These are phyloP conservation scores for Gastrolobium bilobum DNA, from an alignment of 306 rosid species.

Conservation along the genomic window DNA sequence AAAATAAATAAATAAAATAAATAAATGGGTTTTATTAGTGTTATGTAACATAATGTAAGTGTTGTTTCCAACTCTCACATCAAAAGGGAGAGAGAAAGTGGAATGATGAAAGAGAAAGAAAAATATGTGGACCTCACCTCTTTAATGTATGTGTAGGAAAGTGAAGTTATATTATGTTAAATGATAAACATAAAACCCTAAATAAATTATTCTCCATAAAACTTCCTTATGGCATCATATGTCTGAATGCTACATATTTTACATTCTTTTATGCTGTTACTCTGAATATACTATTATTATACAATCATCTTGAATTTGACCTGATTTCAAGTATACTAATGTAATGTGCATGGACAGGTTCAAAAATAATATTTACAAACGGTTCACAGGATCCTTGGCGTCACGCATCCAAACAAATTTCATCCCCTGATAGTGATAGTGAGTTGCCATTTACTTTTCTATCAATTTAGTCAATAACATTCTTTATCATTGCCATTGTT, in stretches of 20 bases:
- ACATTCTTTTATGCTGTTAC: conserved; percentile 31
- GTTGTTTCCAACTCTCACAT: too few species aligned
- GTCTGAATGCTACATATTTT: conserved; percentile 10
- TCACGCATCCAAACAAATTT: conserved; percentile 85
- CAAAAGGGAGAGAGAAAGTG: too few species aligned
- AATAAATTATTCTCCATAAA: conserved; percentile 8
- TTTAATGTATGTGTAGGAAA: too few species aligned
- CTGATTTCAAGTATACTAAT: conserved; percentile 40
- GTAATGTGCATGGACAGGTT: conserved; percentile 65
- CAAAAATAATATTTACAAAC: conserved; percentile 86
- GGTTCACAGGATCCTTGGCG: conserved; percentile 99
- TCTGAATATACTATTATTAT: background rate
- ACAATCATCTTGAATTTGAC: conserved; percentile 14
- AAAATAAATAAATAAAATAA: background rate
- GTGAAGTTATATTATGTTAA: too few species aligned
- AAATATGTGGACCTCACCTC: too few species aligned
- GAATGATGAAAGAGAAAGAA: too few species aligned
- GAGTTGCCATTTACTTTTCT: conserved; percentile 59
- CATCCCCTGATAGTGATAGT: conserved; percentile 85
- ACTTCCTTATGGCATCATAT: conserved; percentile 29
- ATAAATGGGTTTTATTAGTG: too few species aligned
- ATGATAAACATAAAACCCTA: too few species aligned
- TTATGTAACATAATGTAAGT: too few species aligned
- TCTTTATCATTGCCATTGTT: conserved; percentile 35
- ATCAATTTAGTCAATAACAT: conserved; percentile 25